These are phyloP conservation scores for Metschnikowia peoriensis DNA, from an alignment of 805 yeast species.

Conservation along the genomic window DNA sequence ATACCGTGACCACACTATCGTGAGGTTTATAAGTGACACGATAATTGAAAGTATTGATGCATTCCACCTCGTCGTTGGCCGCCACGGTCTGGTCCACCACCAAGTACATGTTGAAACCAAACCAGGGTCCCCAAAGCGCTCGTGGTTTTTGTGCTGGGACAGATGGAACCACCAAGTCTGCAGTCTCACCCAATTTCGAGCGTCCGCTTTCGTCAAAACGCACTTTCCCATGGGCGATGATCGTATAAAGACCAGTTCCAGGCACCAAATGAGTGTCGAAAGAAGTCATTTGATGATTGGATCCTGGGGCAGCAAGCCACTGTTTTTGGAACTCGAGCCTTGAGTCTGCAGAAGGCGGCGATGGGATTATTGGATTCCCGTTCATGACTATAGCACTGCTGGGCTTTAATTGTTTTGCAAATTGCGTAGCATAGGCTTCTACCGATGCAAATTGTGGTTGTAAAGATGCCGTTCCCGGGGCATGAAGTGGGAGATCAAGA, in stretches of 20 bases:
- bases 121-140: constrained; percentile 67
- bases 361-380: constrained; percentile 50
- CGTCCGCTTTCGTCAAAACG: constrained; percentile 75
- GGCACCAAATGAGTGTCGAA: constrained; percentile 68
- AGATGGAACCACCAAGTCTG: constrained; percentile 43
- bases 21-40: constrained; percentile 64
- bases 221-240: constrained; percentile 58
- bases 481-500: constrained; percentile 35
- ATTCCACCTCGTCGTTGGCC: constrained; percentile 39
- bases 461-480: constrained; percentile 12
- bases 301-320: constrained; percentile 55
- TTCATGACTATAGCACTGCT: constrained; percentile 55
- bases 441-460: constrained; percentile 27
- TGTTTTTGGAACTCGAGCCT: constrained; percentile 52
- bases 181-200: constrained; percentile 61
- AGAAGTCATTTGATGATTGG: constrained; percentile 63
- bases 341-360: constrained; percentile 25
- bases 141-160: constrained; percentile 25
- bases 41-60: constrained; percentile 62
- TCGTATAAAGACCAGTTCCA: constrained; percentile 54
- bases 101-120: constrained; percentile 60
- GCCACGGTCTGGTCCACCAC: constrained; percentile 54
- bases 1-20: constrained; percentile 34
- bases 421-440: constrained; percentile 42
- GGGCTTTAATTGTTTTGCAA: constrained; percentile 51